Conservation (phyloP, 306 rosid genomes). For the Herpetospermum pedunculosum region DNA sequence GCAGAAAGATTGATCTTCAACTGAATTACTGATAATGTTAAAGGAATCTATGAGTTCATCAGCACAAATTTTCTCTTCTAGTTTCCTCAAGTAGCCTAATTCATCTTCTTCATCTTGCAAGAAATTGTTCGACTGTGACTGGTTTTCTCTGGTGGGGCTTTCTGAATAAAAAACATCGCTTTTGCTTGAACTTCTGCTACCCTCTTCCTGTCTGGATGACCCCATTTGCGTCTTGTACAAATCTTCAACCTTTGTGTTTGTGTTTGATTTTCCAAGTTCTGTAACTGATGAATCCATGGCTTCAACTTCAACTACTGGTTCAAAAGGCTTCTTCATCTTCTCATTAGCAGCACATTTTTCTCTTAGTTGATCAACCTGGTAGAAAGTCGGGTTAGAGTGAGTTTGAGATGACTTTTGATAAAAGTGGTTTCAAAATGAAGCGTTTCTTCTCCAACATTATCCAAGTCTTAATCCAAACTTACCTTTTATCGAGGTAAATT, state of each 20-base stretch:
- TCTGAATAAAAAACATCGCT: conserved; percentile 66
- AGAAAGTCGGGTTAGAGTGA: neutral
- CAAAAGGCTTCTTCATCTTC: conserved; percentile 28
- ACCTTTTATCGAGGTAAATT: neutral
- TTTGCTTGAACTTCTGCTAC: conserved; percentile 51
- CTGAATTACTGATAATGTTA: conserved; percentile 24
- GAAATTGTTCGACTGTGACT: conserved; percentile 33
- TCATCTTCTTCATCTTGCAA: conserved; percentile 68
- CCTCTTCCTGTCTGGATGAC: conserved; percentile 60
- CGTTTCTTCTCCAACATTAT: too few species aligned
- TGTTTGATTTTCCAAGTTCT: conserved; percentile 24
- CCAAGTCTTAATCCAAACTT: too few species aligned
- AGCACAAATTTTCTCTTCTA: conserved; percentile 34
- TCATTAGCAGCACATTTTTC: conserved; percentile 28
- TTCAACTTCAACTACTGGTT: conserved; percentile 11
- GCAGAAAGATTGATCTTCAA: conserved; percentile 53
- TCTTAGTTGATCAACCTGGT: conserved; percentile 54
- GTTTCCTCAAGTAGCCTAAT: conserved; percentile 31
- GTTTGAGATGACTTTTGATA: neutral
- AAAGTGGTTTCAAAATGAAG: neutral
- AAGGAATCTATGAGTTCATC: conserved; percentile 37
- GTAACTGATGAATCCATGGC: conserved; percentile 25
- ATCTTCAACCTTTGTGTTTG: conserved; percentile 25
- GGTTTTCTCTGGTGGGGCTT: conserved; percentile 49
- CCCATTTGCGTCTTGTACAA: conserved; percentile 11